Percentiles rank a stretch among this genome's conserved stretches.
Conservation (phyloP, 2,329 filamentous ascomycete species). For the Colletotrichum plurivorum region DNA sequence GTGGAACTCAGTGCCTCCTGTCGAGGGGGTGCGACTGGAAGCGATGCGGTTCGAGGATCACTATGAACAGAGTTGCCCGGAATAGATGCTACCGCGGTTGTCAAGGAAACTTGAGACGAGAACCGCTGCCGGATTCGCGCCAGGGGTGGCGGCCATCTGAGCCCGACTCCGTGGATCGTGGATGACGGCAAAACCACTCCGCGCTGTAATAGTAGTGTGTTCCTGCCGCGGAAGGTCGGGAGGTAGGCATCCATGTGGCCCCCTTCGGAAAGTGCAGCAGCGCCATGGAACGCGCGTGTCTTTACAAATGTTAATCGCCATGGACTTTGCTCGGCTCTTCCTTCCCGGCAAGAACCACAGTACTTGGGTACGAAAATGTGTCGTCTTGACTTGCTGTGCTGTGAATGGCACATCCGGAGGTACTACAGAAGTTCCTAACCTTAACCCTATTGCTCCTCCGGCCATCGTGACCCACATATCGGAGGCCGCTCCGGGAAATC, state of each 20-base stretch:
- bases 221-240: too few species aligned
- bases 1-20: too few species aligned
- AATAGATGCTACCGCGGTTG: slow-evolving; percentile 22
- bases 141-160: neutral
- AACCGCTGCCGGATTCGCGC: slow-evolving; percentile 1
- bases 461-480: neutral
- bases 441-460: slow-evolving; percentile 9
- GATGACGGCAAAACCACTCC: slow-evolving; percentile 3
- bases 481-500: neutral
- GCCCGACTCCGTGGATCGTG: neutral
- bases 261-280: too few species aligned
- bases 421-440: too few species aligned
- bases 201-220: neutral
- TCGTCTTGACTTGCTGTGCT: too few species aligned
- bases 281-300: too few species aligned
- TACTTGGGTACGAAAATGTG: too few species aligned
- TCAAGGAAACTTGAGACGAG: slow-evolving; percentile 31
- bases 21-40: neutral
- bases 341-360: too few species aligned
- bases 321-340: too few species aligned
- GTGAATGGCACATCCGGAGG: too few species aligned
- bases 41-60: slow-evolving; percentile 4
- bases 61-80: neutral
- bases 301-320: too few species aligned
- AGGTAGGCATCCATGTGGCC: too few species aligned